Evolutionary conservation across 371 early-diverging fungal species (phyloP), one percentile per base, ranked within the genome.

Genomic region (Capillidium rhysosporum): DNA sequence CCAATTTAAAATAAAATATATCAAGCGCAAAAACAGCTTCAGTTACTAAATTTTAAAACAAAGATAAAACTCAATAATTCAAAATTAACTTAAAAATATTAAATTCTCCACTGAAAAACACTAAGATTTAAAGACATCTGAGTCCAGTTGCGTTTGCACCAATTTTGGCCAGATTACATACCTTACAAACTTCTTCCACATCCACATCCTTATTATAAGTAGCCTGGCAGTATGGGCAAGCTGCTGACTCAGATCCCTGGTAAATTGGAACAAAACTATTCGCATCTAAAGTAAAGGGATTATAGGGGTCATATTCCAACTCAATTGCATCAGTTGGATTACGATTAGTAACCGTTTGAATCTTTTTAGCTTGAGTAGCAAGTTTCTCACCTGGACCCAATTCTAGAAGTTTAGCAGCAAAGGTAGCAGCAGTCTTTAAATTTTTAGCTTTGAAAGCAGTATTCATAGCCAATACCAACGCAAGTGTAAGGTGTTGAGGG

Each of bases 221-320:
- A 1, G 92, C 81, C 40, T 75, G 69, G 69, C 94, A 93, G 73
- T 77, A 91, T 24, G 89, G 77, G 63, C 96, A 96, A 34, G 71
- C 63, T 12, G 76, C 72, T 12, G 71, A 66, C 2, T 84, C 77
- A 38, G 81, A 82, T 20, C 89, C 90, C 40, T 76, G 72, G 69
- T 90, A 86, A 58, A 95, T 91, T 1, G 93, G 90, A 23, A 81
- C 74, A 58, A 72, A 85, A 10, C 86, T 77, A 29, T 71, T 67
- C 12, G 73, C 84, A 61, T 92, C 91, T 12, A 89, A 69, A 14
- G 77, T 78, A 59, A 92, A 91, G 49, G 93, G 88, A 60, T 88
- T 92, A 70, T 82, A 85, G 63, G 83, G 87, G 64, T 95, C 90
- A 66, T 90, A 93, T 48, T 87, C 78, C 41, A 95, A 60, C n/a